Conservation (phyloP, 2,329 filamentous ascomycete species). For the Gnomoniopsis sp. region DNA sequence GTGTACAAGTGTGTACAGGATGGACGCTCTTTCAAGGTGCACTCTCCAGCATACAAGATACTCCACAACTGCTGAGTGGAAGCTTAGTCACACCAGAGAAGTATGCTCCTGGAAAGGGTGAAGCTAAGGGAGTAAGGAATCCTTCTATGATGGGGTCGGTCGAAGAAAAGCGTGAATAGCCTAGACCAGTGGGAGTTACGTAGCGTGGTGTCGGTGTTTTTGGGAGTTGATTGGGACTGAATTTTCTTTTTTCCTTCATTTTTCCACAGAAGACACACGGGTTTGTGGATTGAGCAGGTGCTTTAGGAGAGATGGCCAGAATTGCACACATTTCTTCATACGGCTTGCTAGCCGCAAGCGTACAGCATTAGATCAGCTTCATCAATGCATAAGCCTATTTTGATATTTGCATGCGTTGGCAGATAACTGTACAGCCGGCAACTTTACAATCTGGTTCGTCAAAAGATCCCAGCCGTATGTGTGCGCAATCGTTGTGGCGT, state of each 20-base stretch:
- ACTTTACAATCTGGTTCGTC: not conserved
- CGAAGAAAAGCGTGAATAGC: too few species aligned
- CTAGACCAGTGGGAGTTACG: not conserved
- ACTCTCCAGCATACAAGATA: conserved; percentile 22
- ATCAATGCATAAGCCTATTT: not conserved
- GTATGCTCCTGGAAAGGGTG: too few species aligned
- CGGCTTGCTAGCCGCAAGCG: not conserved
- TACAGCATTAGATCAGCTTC: not conserved
- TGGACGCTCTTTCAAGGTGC: conserved; percentile 26
- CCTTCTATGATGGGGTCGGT: too few species aligned
- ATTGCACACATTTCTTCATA: not conserved
- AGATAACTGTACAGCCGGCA: not conserved
- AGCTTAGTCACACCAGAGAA: too few species aligned
- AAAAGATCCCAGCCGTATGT: not conserved
- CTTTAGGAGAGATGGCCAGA: not conserved
- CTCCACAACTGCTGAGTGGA: conserved; percentile 7
- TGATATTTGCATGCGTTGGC: not conserved
- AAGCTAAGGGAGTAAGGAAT: too few species aligned
- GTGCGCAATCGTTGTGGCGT: not conserved
- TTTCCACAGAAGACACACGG: too few species aligned
- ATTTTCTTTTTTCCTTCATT: too few species aligned
- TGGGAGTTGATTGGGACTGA: not conserved
- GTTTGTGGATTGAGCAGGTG: not conserved
- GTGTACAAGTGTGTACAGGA: conserved; percentile 26
- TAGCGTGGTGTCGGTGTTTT: not conserved